A percentile compares a stretch with the other conserved stretches of the same genome.
Evolutionary conservation across 1,284 basidiomycete species (phyloP).

Genomic region (Melampsora larici-populina): DNA sequence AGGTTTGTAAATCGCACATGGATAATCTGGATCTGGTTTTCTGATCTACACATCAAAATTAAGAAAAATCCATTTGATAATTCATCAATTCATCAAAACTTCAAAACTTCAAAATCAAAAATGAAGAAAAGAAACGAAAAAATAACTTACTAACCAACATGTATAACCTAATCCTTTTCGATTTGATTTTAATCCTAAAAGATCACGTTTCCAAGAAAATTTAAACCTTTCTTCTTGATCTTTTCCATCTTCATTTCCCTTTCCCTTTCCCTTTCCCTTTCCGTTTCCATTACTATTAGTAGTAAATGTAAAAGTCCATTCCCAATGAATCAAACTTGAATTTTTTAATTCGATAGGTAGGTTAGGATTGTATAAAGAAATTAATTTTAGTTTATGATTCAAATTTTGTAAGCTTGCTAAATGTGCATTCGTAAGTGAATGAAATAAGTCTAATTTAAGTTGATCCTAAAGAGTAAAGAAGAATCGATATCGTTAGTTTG

Average conservation of each 20-base stretch:
- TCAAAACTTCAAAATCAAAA: neutral
- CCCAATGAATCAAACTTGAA: conserved; percentile 32
- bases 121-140: neutral
- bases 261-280: no score
- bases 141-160: conserved; percentile 32
- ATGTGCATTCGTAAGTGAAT: conserved; percentile 15
- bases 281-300: no score
- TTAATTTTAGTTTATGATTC: conserved; percentile 17
- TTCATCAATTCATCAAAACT: no score
- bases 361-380: conserved; percentile 21
- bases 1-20: conserved; percentile 37
- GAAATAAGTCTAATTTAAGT: conserved; percentile 11
- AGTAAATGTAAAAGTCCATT: conserved; percentile 35
- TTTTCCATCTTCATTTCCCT: no score
- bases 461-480: neutral
- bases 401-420: conserved; percentile 5
- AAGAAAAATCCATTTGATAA: neutral
- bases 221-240: conserved; percentile 13
- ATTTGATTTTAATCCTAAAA: conserved; percentile 21
- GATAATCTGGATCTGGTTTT: conserved; percentile 42
- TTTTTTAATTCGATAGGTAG: conserved; percentile 14
- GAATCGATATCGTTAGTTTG: neutral
- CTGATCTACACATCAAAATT: neutral
- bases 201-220: conserved; percentile 30
- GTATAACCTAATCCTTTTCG: conserved; percentile 19